phyloP scores from a whole-genome alignment of 768 basidiomycete species.

The Pisolithus tinctorius region DNA sequence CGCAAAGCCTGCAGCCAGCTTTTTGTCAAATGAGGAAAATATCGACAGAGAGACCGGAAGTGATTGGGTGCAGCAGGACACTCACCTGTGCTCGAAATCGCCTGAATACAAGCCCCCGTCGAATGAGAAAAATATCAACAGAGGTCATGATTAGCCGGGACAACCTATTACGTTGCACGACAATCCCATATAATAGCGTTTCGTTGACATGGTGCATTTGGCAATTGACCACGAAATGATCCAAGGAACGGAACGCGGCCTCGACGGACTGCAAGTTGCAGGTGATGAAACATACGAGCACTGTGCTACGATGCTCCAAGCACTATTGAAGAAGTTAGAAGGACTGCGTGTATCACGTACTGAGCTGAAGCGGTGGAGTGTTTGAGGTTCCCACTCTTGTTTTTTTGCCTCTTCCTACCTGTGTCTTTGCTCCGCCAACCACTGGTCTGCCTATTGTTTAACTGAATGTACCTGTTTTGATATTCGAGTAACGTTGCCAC shows the following conservation, averaged over 20 bases:
- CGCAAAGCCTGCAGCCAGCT: conserved; percentile 12
- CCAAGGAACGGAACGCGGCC: conserved; percentile 39
- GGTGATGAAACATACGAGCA: conserved; percentile 38
- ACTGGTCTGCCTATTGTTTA: neutral
- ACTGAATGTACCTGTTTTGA: no score
- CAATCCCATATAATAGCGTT: conserved; percentile 43
- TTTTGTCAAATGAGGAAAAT: conserved; percentile 37
- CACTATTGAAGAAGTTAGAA: conserved; percentile 44
- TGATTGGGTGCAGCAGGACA: conserved; percentile 6
- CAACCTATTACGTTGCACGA: neutral
- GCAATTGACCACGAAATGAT: conserved; percentile 35
- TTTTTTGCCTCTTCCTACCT: neutral
- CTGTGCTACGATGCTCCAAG: conserved; percentile 47
- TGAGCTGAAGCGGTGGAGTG: conserved; percentile 26
- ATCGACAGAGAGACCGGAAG: conserved; percentile 2
- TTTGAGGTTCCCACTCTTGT: neutral
- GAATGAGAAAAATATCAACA: conserved; percentile 28
- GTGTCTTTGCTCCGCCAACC: neutral
- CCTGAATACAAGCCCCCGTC: no score
- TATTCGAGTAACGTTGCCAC: no score
- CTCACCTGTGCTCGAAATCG: no score
- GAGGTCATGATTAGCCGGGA: conserved; percentile 33
- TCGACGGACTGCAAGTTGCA: conserved; percentile 51
- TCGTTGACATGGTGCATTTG: conserved; percentile 37
- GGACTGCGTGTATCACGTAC: conserved; percentile 39